Base-by-base conservation (phyloP, 1,139 yeast species). In the Wickerhamiella infanticola region DNA sequence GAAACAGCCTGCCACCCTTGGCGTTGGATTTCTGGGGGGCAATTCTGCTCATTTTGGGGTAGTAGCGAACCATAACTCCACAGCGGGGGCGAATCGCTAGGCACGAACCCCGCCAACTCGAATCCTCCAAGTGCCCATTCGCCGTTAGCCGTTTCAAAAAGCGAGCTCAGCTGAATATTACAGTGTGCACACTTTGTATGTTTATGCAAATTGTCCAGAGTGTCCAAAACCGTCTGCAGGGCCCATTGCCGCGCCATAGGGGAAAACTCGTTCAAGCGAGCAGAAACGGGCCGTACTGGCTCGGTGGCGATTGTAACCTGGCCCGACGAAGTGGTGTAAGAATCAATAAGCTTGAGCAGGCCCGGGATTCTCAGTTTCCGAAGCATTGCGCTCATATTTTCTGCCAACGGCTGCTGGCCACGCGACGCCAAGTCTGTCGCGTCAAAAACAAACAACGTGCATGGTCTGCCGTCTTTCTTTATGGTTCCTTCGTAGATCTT, bases 91-190 rank as follows among this genome's bases (percentile, higher is more conserved):
- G 44, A 53, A 45, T 24, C 46, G 58, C 52, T 58, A 25, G 49
- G 53, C 8, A 55, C 47, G n/a, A 53, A 47, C 5, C 81, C 71
- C 47, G 81, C 68, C 3, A 82, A 62, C 60, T 88, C 97, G 55
- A 86, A 75, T 1, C 95, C 95, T 52, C 83, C 82, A 26, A 88
- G 60, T 49, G 78, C 81, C 93, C 95, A 84, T 56, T 83, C 94
- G 6, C 95, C 94, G 38, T 68, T 59, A 24, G 69, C 72, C 47
- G 74, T 81, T 11, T 84, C 77, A 60, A 64, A 85, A 0, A 88
- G 70, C 0, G 83, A 73, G 39, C 73, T 69, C 29, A 65, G 55
- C 50, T 74, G 69, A 37, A 86, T 56, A 49, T 77, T 76, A 1
- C 88, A 90, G 55, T 83, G 81, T 3, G 81, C 65, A 29, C 80